Base-by-base conservation (phyloP, 2,329 filamentous ascomycete species). In the Geosmithia morbida region DNA sequence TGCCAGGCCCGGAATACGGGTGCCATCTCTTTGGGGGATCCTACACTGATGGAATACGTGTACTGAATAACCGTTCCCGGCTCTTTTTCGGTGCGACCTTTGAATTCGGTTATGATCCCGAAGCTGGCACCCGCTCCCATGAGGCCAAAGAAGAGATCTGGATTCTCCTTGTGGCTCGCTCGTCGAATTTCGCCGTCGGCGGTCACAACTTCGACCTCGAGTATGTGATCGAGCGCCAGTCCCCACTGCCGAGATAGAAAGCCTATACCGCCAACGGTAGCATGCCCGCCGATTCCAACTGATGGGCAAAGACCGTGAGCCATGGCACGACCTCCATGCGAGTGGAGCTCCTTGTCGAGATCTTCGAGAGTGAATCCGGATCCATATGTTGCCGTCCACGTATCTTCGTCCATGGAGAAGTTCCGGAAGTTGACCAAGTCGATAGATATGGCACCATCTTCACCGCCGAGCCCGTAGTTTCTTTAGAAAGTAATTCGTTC, bases 191-290 rank as follows among this genome's bases (percentile, higher is more conserved):
- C 61, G n/a, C 75, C 76, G 50, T 77, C 66, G 3, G 74, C 70
- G 4, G 73, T 75, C 3, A 79, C 75, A 3, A 77, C 72, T 56
- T 77, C 69, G 16, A 72, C 69, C 52, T 71, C 71, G 42, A 75
- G 48, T 26, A 80, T 61, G 37, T 77, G 72, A 53, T 80, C 76
- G 2, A 79, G 63, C 8, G 68, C 66, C 2, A 66, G 66, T 45
- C 76, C 76, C 74, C 75, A 79, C 68, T 76, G 75, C 18, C 76
- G 66, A 5, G 74, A 78, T 51, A 69, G 68, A n/a, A 73, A 71
- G 0, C 76, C 76, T 6, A 77, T 66, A 1, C 76, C 76, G 43
- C 76, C 72, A 48, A 76, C 72, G 2, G 74, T 77, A 2, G 74
- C 69, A 53, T 80, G 75, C 0, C 76, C 76, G 37, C 75, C 76